Base-by-base conservation (phyloP, 1,284 basidiomycete species). In the Amylostereum areolatum region DNA sequence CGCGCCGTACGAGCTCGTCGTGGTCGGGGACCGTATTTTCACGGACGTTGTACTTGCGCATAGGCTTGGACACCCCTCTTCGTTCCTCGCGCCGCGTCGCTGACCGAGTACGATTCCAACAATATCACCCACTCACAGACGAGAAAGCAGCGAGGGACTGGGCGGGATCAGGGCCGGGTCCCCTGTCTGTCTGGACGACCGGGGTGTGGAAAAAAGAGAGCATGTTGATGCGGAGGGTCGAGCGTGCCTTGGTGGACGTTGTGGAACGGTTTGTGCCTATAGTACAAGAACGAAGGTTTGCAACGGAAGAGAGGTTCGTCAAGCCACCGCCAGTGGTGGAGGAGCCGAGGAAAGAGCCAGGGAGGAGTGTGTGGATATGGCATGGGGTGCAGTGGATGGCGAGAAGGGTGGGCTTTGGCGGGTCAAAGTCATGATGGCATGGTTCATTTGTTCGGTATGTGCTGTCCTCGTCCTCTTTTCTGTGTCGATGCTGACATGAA, bases 31-130 rank as follows among this genome's bases (percentile, higher is more conserved):
- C 68, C 77, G 95, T 8, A 70, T 95, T 37, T 89, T 95, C 60
- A 98, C 95, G 0, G 95, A 98, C 65, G 73, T 95, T 18, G 79
- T 97, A 41, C 74, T 97, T 61, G 88, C 92, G 4, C 86, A 89
- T 56, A 83, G 92, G 40, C 82, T 89, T 72, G 53, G 59, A 5
- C 63, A 61, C 27, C 52, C 54, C 24, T 51, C 51, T 28, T 46
- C 55, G 11, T 32, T 49, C 24, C 43, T 41, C 35, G 46, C 32
- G n/a, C n/a, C 45, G 48, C 42, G 34, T 47, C 30, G 5, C 30
- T 12, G 30, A 48, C 24, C 45, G 36, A 12, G 37, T 35, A 25
- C 9, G 27, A n/a, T 50, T 45, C 49, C 44, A 57, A 52, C 34
- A 51, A 52, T 39, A 29, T 5, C 32, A 10, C 12, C 34, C 33